Percentiles rank a stretch among this genome's conserved stretches.
These are phyloP conservation scores for Podospora pseudopauciseta DNA, from an alignment of 495 filamentous ascomycete species.

Conservation along the genomic window DNA sequence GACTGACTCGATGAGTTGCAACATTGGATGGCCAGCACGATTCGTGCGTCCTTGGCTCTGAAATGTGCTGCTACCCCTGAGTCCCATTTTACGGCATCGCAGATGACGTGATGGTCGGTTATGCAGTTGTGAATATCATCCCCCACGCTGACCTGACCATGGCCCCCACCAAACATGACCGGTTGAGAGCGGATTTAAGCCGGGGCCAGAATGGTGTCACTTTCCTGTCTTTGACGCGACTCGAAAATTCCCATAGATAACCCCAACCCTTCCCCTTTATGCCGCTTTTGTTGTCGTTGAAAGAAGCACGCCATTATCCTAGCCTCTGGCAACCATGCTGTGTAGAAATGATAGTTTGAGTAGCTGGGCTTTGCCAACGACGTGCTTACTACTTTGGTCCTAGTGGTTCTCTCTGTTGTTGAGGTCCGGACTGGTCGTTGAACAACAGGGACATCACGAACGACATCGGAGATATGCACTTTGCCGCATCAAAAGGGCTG, in stretches of 20 bases:
- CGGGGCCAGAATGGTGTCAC: not conserved
- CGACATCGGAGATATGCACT: not conserved
- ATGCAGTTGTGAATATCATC: not conserved
- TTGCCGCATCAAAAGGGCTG: not conserved
- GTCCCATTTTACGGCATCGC: not conserved
- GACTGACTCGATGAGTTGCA: not conserved
- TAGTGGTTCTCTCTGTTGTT: not conserved
- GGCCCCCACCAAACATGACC: not conserved
- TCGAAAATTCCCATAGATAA: not conserved
- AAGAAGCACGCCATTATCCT: conserved; percentile 2
- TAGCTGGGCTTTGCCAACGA: not conserved
- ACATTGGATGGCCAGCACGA: not conserved
- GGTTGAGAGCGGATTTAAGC: not conserved
- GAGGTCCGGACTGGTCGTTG: not conserved
- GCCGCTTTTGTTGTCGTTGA: not conserved
- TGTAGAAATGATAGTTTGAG: not conserved
- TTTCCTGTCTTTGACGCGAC: not conserved
- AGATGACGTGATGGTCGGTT: not conserved
- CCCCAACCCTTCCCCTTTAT: not conserved
- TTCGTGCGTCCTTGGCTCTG: not conserved
- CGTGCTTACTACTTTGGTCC: not conserved
- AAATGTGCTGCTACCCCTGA: not conserved
- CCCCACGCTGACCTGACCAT: not conserved
- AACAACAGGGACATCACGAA: not conserved
- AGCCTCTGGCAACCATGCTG: not conserved